Evolutionary conservation across 2,329 filamentous ascomycete species (phyloP).

Genomic region (Chalaropsis ovoidea): DNA sequence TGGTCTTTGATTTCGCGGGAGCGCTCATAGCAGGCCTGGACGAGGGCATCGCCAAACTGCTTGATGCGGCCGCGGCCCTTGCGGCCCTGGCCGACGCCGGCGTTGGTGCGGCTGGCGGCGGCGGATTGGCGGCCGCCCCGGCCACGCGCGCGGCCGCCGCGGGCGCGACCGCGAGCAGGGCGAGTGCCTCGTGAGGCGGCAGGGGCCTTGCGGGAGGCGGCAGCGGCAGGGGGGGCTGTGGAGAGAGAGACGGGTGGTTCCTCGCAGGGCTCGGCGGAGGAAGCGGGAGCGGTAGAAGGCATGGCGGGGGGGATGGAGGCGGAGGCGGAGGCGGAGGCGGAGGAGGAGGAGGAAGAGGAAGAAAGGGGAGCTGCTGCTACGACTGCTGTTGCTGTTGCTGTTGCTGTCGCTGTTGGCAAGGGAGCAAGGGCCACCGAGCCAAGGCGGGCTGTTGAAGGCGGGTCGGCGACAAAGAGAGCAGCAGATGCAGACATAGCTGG

Average conservation of each 20-base stretch:
- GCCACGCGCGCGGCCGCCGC: conserved; percentile 27
- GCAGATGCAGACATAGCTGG: conserved; percentile 16
- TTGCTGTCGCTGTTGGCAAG: not conserved
- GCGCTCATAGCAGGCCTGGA: conserved; percentile 51
- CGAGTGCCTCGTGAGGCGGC: conserved; percentile 30
- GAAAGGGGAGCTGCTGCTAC: conserved; percentile 13
- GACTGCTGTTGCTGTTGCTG: no score
- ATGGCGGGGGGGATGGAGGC: conserved; percentile 6
- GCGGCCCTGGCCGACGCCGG: conserved; percentile 23
- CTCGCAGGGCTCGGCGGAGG: conserved; percentile 30
- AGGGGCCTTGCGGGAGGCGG: not conserved
- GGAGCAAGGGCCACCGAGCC: conserved; percentile 1
- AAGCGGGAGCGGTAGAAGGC: conserved; percentile 13
- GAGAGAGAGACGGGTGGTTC: conserved; percentile 2
- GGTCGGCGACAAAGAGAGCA: conserved; percentile 27
- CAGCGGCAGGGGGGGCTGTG: not conserved
- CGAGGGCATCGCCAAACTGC: conserved; percentile 44
- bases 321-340: not conserved
- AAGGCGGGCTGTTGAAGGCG: conserved; percentile 27
- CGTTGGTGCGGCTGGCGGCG: conserved; percentile 27
- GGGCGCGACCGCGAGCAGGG: conserved; percentile 29
- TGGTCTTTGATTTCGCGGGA: conserved; percentile 56
- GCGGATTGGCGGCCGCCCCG: conserved; percentile 29
- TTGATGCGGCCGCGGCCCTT: conserved; percentile 44
- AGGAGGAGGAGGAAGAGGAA: not conserved